Evolutionary conservation across 352 stramenopile species (phyloP).

Genomic region (Globisporangium nunn): DNA sequence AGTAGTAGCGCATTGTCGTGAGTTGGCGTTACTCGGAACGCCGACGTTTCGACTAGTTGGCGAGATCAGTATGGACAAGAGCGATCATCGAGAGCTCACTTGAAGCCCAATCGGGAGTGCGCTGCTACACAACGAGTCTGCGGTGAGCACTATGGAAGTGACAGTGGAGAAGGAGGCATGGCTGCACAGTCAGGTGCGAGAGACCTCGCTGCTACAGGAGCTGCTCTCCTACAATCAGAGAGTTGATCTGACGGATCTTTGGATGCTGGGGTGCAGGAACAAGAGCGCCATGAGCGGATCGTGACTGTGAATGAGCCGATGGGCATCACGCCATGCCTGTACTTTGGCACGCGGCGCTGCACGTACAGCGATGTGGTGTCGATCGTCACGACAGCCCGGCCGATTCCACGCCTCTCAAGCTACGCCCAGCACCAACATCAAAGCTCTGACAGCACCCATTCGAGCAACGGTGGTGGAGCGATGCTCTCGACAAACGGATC

Average conservation of each 20-base stretch:
- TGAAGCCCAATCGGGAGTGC: too few species aligned
- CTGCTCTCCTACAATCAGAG: not conserved
- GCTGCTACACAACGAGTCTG: too few species aligned
- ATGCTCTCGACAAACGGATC: too few species aligned
- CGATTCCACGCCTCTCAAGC: conserved; percentile 18
- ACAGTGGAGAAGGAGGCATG: conserved; percentile 30
- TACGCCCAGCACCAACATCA: conserved; percentile 1
- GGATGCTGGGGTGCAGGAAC: conserved; percentile 18
- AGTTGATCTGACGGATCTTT: not conserved
- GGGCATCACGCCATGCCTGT: conserved; percentile 44
- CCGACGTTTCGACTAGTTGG: too few species aligned
- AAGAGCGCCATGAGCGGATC: conserved; percentile 40
- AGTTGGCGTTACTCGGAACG: too few species aligned
- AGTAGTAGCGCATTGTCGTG: too few species aligned
- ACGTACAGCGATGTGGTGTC: conserved; percentile 72
- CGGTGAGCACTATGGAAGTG: too few species aligned
- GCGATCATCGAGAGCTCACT: too few species aligned
- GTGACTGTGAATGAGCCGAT: conserved; percentile 54
- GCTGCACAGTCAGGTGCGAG: conserved; percentile 24
- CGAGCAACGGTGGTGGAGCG: too few species aligned
- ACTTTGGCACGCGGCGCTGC: conserved; percentile 64
- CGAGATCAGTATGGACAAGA: too few species aligned
- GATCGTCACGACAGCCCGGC: conserved; percentile 46
- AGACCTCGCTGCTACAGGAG: not conserved
- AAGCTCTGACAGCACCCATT: not conserved